Evolutionary conservation across 2,329 filamentous ascomycete species (phyloP), one percentile per base, ranked within the genome.

Genomic region (Calonectria pteridis): DNA sequence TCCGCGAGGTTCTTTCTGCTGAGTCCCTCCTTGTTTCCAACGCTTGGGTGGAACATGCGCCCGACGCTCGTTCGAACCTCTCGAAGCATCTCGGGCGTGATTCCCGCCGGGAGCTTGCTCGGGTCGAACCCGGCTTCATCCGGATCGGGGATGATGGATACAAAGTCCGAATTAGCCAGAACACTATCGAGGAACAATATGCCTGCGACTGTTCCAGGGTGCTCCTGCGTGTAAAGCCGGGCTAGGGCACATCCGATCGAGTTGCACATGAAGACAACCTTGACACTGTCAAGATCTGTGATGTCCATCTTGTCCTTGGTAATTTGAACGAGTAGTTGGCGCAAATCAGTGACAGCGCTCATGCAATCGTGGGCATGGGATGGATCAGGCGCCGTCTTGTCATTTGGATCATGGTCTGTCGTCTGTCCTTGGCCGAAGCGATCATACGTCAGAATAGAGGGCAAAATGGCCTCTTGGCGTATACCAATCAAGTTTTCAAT

Each of bases 161-260:
- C 86, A 35, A 89, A 88, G 76, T 92, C 88, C 0, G 87, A 87
- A 77, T 91, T 90, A 20, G 90, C 88, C 79, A 92, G 87, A 75
- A 90, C 88, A 43, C 87, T 90, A 78, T 92, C 90, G 1, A 92
- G 86, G 11, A 91, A 85, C 1, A 92, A 40, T 4, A 88, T 81
- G 0, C 84, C 89, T 0, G 84, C 83, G 0, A 90, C 86, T 0
- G 83, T 84, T 3, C 85, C 84, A 0, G 88, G 86, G 66, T 89
- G 86, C 1, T 81, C 79, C 65, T 87, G 83, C 1, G 88, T 86
- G 77, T 89, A 91, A 11, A 91, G 84, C 0, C 90, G 86, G 1
- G 86, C 86, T 20, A 91, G 81, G 4, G 37, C 75, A 16, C 77
- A 78, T 7, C 79, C 79, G 2, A 81, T 77, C 0, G 79, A 81